phyloP scores from a whole-genome alignment of 2,329 filamentous ascomycete species.

The Calonectria hongkongensis region DNA sequence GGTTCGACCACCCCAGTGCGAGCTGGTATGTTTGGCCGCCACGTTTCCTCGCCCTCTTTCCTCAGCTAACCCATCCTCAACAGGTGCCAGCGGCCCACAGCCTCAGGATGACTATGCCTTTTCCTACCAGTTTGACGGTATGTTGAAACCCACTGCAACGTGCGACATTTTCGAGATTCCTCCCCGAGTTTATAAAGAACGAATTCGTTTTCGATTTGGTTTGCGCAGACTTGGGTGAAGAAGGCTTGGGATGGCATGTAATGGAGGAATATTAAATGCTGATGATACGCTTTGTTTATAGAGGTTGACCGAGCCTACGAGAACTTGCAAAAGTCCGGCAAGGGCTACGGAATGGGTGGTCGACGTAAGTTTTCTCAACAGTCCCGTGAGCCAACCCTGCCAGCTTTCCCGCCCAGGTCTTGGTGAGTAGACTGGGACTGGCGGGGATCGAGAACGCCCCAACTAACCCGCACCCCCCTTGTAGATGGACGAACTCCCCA shows the following conservation, averaged over 20 bases:
- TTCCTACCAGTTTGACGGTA: slow-evolving; percentile 92
- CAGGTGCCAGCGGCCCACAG: slow-evolving; percentile 85
- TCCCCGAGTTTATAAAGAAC: slow-evolving; percentile 6
- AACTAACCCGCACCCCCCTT: slow-evolving; percentile 49
- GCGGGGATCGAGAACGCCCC: slow-evolving; percentile 42
- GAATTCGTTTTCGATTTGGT: slow-evolving; percentile 15
- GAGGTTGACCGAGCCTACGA: slow-evolving; percentile 98
- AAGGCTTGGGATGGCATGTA: slow-evolving; percentile 6
- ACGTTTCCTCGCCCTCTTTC: slow-evolving; percentile 6
- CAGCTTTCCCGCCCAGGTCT: slow-evolving; percentile 42
- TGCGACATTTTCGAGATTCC: slow-evolving; percentile 3
- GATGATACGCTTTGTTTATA: slow-evolving; percentile 61
- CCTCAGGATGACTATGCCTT: slow-evolving; percentile 88
- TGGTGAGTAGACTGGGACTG: slow-evolving; percentile 46
- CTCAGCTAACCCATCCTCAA: slow-evolving; percentile 39
- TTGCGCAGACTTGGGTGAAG: background rate
- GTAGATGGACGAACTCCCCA: slow-evolving; percentile 83
- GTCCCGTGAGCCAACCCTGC: slow-evolving; percentile 33
- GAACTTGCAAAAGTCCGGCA: slow-evolving; percentile 97
- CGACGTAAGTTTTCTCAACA: slow-evolving; percentile 88
- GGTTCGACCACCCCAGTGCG: slow-evolving; percentile 64
- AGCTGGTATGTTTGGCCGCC: slow-evolving; percentile 56
- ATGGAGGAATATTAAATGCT: slow-evolving; percentile 45
- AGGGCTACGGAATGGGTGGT: slow-evolving; percentile 84
- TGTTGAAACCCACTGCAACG: slow-evolving; percentile 59